Evolutionary conservation across 164 flowering plant species (phyloP).

Genomic region (Macadamia integrifolia): DNA sequence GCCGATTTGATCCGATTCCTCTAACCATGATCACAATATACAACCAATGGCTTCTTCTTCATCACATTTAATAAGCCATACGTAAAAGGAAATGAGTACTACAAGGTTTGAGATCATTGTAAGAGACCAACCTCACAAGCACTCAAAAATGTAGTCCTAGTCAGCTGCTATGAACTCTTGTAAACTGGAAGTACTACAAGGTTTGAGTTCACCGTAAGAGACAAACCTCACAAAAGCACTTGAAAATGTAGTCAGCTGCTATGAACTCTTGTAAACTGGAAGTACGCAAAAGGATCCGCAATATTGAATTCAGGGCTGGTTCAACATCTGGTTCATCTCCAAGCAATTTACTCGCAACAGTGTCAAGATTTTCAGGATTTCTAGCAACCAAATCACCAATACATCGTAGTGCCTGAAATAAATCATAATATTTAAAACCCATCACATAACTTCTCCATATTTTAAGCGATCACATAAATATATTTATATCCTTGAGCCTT

Average conservation of each 20-base stretch:
- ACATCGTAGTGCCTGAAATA: slow-evolving; percentile 67
- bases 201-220: background rate
- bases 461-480: no score
- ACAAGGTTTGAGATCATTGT: background rate
- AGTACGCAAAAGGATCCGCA: slow-evolving; percentile 73
- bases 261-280: slow-evolving; percentile 70
- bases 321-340: slow-evolving; percentile 82
- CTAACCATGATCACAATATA: background rate
- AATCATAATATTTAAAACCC: background rate
- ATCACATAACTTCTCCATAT: background rate
- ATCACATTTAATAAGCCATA: background rate
- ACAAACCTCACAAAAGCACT: slow-evolving; percentile 85
- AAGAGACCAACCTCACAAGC: slow-evolving; percentile 82
- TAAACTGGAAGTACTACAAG: slow-evolving; percentile 43
- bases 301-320: slow-evolving; percentile 80
- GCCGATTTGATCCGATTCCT: no score
- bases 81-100: background rate
- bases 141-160: slow-evolving; percentile 50
- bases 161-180: slow-evolving; percentile 90
- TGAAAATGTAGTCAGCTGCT: slow-evolving; percentile 84
- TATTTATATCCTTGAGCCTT: no score
- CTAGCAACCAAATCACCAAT: slow-evolving; percentile 74
- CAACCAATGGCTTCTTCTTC: background rate
- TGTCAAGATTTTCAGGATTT: slow-evolving; percentile 65
- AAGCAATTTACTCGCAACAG: slow-evolving; percentile 67